Base-by-base conservation (phyloP, 495 filamentous ascomycete species). In the Tirmania nivea region DNA sequence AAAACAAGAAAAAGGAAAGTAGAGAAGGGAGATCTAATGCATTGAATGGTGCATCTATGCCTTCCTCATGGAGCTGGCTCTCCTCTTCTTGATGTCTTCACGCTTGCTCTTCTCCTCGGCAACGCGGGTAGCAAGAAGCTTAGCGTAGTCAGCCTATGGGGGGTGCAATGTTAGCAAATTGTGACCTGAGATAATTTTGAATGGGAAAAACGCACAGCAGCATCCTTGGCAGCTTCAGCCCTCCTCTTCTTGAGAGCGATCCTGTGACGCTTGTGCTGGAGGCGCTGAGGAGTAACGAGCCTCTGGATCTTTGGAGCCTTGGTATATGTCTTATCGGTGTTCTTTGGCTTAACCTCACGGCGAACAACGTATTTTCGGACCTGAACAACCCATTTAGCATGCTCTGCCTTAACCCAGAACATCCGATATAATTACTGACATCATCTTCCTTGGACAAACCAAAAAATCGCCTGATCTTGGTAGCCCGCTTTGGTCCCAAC, bases 221-320 rank as follows among this genome's bases (percentile, higher is more conserved):
- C 90, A 72, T 97, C 92, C 77, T 92, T 94, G 69, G 81, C 78
- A 70, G 84, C 78, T 76, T 95, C 92, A 63, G 86, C 71, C 68
- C 82, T 81, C 68, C 92, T 87, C 71, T 88, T 86, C 87, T 97
- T 97, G 71, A 97, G 79, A 64, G 90, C 89, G 63, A 89, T 76
- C 63, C 84, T 76, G 75, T 96, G 88, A 66, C 90, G 86, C 84
- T 96, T 96, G 81, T 89, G 90, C 77, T 97, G 90, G 63, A 97
- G 86, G 69, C 90, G 92, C 74, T 97, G 90, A 73, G 90, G 92
- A 70, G 90, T 97, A 65, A 97, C 84, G 64, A 97, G 84, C 68
- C 90, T 84, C 78, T 97, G 90, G 75, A 97, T 97, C 74, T 83
- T 85, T 67, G 90, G 89, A 66, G 90, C 90, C 80, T 97, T 97